A percentile compares a stretch with the other conserved stretches of the same genome.
Conservation (phyloP, 2,329 filamentous ascomycete species). For the Beauveria medogensis region DNA sequence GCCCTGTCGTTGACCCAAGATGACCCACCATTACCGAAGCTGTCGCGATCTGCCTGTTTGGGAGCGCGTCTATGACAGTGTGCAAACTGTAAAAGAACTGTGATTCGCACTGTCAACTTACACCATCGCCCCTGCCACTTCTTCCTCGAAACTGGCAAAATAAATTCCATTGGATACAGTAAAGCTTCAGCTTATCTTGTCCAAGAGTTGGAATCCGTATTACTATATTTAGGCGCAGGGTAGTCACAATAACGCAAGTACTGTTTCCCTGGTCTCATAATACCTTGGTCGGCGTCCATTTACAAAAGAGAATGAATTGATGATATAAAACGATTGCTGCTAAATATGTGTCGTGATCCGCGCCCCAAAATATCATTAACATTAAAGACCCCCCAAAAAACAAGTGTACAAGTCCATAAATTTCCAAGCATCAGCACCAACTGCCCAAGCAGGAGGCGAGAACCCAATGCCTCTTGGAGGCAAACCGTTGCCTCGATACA, state of each 20-base stretch:
- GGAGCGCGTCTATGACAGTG: conserved; percentile 6
- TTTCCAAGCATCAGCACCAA: not conserved
- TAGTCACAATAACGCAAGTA: too few relatives aligned
- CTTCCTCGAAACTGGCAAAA: not conserved
- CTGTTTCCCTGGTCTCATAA: too few relatives aligned
- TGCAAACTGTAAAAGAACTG: not conserved
- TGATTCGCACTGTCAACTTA: not conserved
- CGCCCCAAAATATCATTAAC: not conserved
- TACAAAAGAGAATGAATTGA: not conserved
- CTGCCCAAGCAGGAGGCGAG: not conserved
- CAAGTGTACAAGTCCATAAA: not conserved
- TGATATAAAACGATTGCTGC: not conserved
- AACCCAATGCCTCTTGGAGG: not conserved
- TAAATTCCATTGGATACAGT: not conserved
- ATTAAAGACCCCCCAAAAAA: not conserved
- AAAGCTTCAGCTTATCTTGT: too few relatives aligned
- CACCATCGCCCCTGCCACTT: not conserved
- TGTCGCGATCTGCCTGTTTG: conserved; percentile 1
- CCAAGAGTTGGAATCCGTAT: too few relatives aligned
- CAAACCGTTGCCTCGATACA: not conserved
- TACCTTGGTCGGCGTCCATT: too few relatives aligned
- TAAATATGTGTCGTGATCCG: not conserved
- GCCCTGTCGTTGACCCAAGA: not conserved
- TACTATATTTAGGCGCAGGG: too few relatives aligned
- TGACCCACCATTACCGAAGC: not conserved